phyloP scores from a whole-genome alignment of 106 monocot genomes.

The Dendrobium chrysotoxum region DNA sequence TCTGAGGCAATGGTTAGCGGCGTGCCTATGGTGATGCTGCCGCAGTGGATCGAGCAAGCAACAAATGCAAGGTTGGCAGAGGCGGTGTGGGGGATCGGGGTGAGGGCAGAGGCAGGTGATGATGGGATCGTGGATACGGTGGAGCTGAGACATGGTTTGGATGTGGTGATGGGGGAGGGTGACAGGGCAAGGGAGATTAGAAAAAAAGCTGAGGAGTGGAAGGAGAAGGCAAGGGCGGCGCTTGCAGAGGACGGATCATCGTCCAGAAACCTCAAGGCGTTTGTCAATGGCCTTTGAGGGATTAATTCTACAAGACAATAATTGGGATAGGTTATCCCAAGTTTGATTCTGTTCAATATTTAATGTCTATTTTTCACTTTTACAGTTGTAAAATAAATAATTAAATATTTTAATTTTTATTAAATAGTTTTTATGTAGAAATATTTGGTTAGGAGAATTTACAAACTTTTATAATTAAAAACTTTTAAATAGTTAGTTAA shows the following conservation, averaged over 20 bases:
- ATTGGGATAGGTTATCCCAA: too few relatives aligned
- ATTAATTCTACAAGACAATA: too few relatives aligned
- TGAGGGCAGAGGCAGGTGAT: not conserved
- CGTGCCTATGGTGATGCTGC: not conserved
- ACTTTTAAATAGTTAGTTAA: too few relatives aligned
- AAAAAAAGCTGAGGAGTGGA: not conserved
- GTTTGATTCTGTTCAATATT: too few relatives aligned
- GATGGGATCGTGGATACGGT: not conserved
- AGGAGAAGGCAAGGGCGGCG: not conserved
- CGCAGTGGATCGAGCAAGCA: conserved; percentile 9
- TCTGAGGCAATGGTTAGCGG: not conserved
- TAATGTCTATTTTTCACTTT: too few relatives aligned
- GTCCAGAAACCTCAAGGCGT: not conserved
- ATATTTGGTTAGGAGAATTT: too few relatives aligned
- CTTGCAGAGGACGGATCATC: not conserved
- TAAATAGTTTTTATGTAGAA: too few relatives aligned
- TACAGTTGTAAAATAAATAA: too few relatives aligned
- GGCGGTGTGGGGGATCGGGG: conserved; percentile 6
- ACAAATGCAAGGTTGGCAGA: conserved; percentile 5
- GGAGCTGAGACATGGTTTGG: conserved; percentile 9
- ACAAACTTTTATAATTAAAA: too few relatives aligned
- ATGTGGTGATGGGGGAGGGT: conserved; percentile 2
- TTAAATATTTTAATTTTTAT: too few relatives aligned
- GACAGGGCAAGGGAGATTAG: not conserved
- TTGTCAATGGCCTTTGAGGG: not conserved